A percentile compares a stretch with the other conserved stretches of the same genome.
Conservation (phyloP, 129 eudicot species). For the Tagetes patula region DNA sequence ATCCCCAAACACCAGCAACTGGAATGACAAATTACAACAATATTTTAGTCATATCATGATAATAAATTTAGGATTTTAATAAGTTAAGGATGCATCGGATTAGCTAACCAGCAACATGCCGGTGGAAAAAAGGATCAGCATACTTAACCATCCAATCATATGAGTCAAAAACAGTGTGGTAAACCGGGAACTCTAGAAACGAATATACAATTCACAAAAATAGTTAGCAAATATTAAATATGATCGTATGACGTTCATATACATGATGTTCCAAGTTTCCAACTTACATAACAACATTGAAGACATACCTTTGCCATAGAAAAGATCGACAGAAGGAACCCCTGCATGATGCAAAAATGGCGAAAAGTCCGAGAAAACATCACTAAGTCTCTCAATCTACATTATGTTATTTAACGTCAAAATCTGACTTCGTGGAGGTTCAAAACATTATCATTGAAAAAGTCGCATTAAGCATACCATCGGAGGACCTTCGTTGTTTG, state of each 20-base stretch:
- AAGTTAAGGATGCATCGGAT: constrained; percentile 13
- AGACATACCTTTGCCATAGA: constrained; percentile 74
- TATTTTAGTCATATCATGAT: neutral
- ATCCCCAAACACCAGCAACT: constrained; percentile 90
- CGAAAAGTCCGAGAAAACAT: constrained; percentile 88
- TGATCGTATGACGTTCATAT: neutral
- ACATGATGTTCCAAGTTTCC: no score
- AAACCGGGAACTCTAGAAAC: no score
- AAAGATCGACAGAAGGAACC: constrained; percentile 79
- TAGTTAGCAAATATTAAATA: no score
- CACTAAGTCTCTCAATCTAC: constrained; percentile 85
- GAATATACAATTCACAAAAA: no score
- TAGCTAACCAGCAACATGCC: constrained; percentile 76
- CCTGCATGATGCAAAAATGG: constrained; percentile 98
- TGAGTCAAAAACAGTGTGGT: constrained; percentile 95
- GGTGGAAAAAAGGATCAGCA: constrained; percentile 90
- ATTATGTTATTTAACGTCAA: constrained; percentile 17
- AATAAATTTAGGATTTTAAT: neutral
- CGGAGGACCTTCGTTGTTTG: constrained; percentile 42
- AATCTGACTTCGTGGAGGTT: constrained; percentile 8
- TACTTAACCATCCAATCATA: constrained; percentile 77
- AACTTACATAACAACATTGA: neutral
- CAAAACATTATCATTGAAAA: constrained; percentile 3
- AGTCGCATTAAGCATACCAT: constrained; percentile 49
- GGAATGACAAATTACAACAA: constrained; percentile 12